Evolutionary conservation across 192 early-diverging fungal species (phyloP), one percentile per base, ranked within the genome.

Genomic region (Gamsiella multidivaricata): DNA sequence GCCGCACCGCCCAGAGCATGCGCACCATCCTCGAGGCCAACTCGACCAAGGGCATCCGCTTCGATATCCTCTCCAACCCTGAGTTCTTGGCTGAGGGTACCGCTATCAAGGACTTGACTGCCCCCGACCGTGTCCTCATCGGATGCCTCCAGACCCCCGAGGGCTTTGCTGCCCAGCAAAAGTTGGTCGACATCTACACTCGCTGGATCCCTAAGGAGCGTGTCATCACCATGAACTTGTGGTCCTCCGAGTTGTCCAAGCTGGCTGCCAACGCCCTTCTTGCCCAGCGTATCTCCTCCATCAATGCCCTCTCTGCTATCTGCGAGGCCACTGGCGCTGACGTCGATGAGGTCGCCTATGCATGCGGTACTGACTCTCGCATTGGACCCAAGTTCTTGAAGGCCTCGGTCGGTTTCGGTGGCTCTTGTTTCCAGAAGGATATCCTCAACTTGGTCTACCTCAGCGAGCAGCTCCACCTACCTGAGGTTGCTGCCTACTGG

Each of bases 1-100:
- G 96, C 81, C 86, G 94, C 54, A 96, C 96, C 28, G 93, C 95
- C 28, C 88, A 94, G 63, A 83, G 85, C 69, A 92, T 97, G 86
- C 87, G 91, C 61, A 88, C 88, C 41, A 96, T 94, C 41, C 85
- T 96, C n/a, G 90, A 91, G 51, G 88, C 93, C 49, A 95, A 94
- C 80, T 87, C 84, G 3, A 85, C 67, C 29, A 73, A 81, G 20
- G 84, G 83, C 34, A 90, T 95, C 33, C 83, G 81, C 32, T 96
- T 97, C 76, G 88, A 91, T 61, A 94, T 97, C 53, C 84, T 96
- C 47, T 94, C 95, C n/a, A 97, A 97, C 82, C 96, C 96, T n/a
- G 96, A 97, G 86, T 97, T 97, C 83, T 87, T 97, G 65, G 94
- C 94, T 65, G 96, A 97, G 81, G 96, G 95, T 52, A 94, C 95